These are phyloP conservation scores for Eucalyptus fibrosa DNA, from an alignment of 345 rosid species.

Conservation along the genomic window DNA sequence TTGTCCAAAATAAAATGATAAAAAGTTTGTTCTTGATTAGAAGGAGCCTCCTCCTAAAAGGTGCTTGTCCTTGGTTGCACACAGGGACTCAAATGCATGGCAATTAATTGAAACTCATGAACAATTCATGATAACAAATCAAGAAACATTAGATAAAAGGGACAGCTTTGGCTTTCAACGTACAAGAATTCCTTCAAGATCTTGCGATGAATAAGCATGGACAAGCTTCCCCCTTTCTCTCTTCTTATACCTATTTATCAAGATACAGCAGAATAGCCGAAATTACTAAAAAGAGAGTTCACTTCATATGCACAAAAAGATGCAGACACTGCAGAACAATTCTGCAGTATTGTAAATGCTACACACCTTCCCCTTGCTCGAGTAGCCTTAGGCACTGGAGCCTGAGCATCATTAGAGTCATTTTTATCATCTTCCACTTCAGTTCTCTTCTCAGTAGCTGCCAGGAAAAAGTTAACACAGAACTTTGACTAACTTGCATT, in stretches of 20 bases:
- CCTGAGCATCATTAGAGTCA: slow-evolving; percentile 15
- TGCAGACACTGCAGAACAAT: background rate
- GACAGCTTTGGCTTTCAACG: background rate
- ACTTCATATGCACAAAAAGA: background rate
- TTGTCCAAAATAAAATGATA: background rate
- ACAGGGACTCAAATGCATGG: background rate
- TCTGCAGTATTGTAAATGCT: background rate
- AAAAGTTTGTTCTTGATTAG: background rate
- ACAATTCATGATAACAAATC: background rate
- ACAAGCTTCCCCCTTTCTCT: slow-evolving; percentile 94
- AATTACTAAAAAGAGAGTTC: background rate
- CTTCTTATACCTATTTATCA: slow-evolving; percentile 31
- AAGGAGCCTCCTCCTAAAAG: background rate
- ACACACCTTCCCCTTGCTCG: slow-evolving; percentile 89
- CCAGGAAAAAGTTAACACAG: background rate
- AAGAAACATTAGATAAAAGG: background rate
- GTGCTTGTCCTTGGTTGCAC: background rate
- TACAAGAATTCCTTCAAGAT: slow-evolving; percentile 93
- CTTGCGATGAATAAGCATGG: slow-evolving; percentile 61
- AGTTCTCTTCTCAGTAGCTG: slow-evolving; percentile 13
- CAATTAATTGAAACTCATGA: background rate
- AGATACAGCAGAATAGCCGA: background rate
- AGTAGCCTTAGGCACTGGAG: slow-evolving; percentile 47
- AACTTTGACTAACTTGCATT: background rate
- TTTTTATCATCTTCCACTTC: slow-evolving; percentile 17